Evolutionary conservation across 2,329 filamentous ascomycete genomes (phyloP).

Genomic region (Aspergillus sergii): DNA sequence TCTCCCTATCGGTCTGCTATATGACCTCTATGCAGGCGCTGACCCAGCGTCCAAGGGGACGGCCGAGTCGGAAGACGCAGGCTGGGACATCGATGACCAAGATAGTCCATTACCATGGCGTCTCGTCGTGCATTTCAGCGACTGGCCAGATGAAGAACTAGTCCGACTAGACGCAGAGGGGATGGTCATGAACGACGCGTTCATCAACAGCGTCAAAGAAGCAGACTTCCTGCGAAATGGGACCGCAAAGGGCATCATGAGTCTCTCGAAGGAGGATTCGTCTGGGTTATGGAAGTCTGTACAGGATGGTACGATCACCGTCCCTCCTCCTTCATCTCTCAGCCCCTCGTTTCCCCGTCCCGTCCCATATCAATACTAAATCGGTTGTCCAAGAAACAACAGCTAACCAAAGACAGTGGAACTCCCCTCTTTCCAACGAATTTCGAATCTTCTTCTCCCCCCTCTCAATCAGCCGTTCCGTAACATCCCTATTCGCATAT

Average conservation of each 20-base stretch:
- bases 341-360: no score
- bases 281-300: constrained; percentile 81
- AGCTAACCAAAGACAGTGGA: constrained; percentile 60
- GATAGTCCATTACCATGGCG: constrained; percentile 59
- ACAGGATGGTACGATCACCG: constrained; percentile 61
- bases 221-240: constrained; percentile 88
- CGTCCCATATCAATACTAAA: not conserved
- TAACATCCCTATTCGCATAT: constrained; percentile 85
- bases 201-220: constrained; percentile 72
- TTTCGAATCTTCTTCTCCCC: constrained; percentile 75
- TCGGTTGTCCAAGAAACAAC: not conserved
- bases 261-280: constrained; percentile 79
- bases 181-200: constrained; percentile 64
- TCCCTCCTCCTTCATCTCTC: not conserved
- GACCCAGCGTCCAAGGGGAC: constrained; percentile 42
- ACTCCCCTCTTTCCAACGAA: constrained; percentile 68
- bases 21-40: constrained; percentile 67
- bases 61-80: constrained; percentile 21
- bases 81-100: constrained; percentile 16
- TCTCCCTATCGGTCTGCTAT: constrained; percentile 69
- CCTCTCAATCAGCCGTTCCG: constrained; percentile 70
- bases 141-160: constrained; percentile 61
- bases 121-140: constrained; percentile 63
- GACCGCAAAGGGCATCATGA: constrained; percentile 88
- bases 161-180: constrained; percentile 58